Base-by-base conservation (phyloP, 805 yeast genomes). In the Lipomyces yamanashiensis region DNA sequence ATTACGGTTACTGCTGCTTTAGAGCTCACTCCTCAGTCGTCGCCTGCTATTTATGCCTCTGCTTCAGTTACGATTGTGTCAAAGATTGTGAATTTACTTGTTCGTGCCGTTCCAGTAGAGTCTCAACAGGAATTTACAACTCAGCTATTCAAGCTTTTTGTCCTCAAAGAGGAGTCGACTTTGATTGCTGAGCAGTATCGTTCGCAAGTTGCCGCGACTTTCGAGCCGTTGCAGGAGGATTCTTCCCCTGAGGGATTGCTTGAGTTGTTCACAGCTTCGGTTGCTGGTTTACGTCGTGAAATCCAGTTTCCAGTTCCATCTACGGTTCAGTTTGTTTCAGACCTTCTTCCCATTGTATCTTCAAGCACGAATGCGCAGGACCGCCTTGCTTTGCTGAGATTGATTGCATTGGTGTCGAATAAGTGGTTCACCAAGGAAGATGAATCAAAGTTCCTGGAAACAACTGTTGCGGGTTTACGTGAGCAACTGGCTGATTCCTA, bases 381-480 rank as follows among this genome's bases (percentile, higher is more conserved):
- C 37, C 79, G 85, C 63, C 74, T 85, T n/a, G 84, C 85, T 0
- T 85, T 85, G 67, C 77, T 89, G 45, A 84, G 89, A 62, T 73
- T 81, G 13, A 64, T 87, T 6, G 77, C 89, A 0, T 68, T 89
- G 40, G 61, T 86, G 5, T 77, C 82, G 28, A 90, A 90, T 75
- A 85, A 85, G 70, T 85, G 86, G 85, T 67, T 78, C 12, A 50
- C 62, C 4, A 54, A 62, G 12, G 59, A 52, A 17, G 60, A 62
- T 74, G 79, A 68, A 7, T 50, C 66, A 13, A 40, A n/a, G 28
- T 39, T 65, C 78, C 73, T 67, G 55, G 68, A 8, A 43, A 64
- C 15, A 39, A 44, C n/a, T 55, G 64, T 54, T 17, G 33, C 50
- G 17, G 54, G 12, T 2, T 12, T 61, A 44, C 36, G 40, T 15